Evolutionary conservation across 352 stramenopile species (phyloP), one percentile per base, ranked within the genome.

Genomic region (Phytophthora citrophthora): DNA sequence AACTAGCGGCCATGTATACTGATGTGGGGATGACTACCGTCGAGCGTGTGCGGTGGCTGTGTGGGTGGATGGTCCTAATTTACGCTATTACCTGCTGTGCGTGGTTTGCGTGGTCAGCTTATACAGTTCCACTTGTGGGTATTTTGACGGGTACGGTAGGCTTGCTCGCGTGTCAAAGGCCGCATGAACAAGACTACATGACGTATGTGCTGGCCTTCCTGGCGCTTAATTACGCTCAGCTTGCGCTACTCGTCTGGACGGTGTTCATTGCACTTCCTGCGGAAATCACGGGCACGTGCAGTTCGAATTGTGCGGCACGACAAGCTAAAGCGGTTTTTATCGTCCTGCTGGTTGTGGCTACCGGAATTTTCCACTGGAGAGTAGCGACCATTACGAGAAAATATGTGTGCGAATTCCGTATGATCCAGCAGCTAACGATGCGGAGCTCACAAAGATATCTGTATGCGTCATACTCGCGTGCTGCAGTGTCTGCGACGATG

Each of bases 351-450:
- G 61, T 51, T 6, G 23, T 77, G 3, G 46, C 61, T 2, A 67
- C 74, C 10, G 56, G 52, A 10, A 18, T 67, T 29, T 68, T 80
- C 24, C 72, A 80, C 38, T 74, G 51, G 52, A 48, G 68, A 36
- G 66, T 69, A 26, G 64, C 59, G 57, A 60, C 57, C 16, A 48
- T 63, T 8, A 72, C 68, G 7, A 66, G 64, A 18, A 40, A 66
- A n/a, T 80, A 77, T n/a, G 38, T 70, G n/a, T 40, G 39, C 10
- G 72, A 74, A 45, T 80, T 77, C 50, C 64, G 60, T 27, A 75
- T 75, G 67, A 64, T 72, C 23, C 52, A 72, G 31, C 55, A 71
- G 8, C 34, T 75, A 15, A 18, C 40, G 26, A 29, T 45, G 15
- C 48, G 32, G 1, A 40, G 34, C 3, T 49, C 50, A 8, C 31